Conservation (phyloP, 306 rosid species). For the Vachellia collinsii region DNA sequence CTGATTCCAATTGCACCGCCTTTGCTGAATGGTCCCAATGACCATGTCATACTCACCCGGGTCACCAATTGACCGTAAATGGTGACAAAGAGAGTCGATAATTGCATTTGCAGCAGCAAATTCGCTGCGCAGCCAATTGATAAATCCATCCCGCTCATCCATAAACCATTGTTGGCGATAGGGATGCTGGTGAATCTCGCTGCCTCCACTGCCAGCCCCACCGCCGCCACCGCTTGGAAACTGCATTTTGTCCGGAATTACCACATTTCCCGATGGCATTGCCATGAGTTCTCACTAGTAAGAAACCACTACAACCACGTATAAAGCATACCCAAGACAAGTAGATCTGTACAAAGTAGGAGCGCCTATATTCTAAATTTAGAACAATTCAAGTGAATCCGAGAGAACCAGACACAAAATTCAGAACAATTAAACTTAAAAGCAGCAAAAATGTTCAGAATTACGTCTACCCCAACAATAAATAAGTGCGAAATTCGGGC, state of each 20-base stretch:
- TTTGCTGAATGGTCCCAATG: slow-evolving; percentile 64
- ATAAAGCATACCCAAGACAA: slow-evolving; percentile 53
- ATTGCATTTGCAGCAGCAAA: slow-evolving; percentile 97
- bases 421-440: slow-evolving; percentile 40
- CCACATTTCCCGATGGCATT: slow-evolving; percentile 93
- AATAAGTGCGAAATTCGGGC: slow-evolving; percentile 25
- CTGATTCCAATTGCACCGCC: slow-evolving; percentile 83
- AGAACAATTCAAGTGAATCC: slow-evolving; percentile 46
- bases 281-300: slow-evolving; percentile 69
- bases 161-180: slow-evolving; percentile 81
- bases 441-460: slow-evolving; percentile 35
- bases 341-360: slow-evolving; percentile 47
- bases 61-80: slow-evolving; percentile 72
- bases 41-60: slow-evolving; percentile 78
- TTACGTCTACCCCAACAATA: slow-evolving; percentile 30
- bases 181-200: slow-evolving; percentile 64
- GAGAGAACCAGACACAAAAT: slow-evolving; percentile 41
- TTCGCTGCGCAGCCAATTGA: slow-evolving; percentile 92
- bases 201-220: slow-evolving; percentile 44
- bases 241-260: slow-evolving; percentile 76
- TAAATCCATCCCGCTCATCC: slow-evolving; percentile 94
- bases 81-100: slow-evolving; percentile 85
- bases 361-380: slow-evolving; percentile 20
- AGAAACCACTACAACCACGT: slow-evolving; percentile 46
- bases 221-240: slow-evolving; percentile 59